Conservation (phyloP, 169 alveolate species). For the Cryptosporidium ubiquitum region DNA sequence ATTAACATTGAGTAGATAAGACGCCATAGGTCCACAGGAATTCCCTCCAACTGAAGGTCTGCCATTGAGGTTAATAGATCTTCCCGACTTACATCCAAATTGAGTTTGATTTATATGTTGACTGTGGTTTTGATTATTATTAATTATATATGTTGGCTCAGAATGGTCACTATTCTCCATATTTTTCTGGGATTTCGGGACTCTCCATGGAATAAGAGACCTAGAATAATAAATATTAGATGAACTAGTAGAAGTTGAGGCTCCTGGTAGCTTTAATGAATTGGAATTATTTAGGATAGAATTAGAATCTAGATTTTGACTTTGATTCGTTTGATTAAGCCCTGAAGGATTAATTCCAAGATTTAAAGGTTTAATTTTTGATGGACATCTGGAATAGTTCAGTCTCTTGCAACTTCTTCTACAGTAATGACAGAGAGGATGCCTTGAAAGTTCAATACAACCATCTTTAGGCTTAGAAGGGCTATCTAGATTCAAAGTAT, state of each 20-base stretch:
- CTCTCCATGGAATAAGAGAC: conserved; percentile 67
- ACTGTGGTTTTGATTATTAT: neutral
- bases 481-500: conserved; percentile 4
- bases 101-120: neutral
- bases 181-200: conserved; percentile 19
- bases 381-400: conserved; percentile 67
- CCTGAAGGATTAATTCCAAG: conserved; percentile 19
- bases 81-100: neutral
- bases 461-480: conserved; percentile 35
- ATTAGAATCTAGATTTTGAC: neutral
- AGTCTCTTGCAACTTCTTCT: conserved; percentile 55
- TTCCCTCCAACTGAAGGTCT: neutral
- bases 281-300: neutral
- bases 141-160: neutral
- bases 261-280: conserved; percentile 1
- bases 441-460: conserved; percentile 48
- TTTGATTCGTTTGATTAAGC: neutral
- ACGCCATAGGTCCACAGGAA: neutral
- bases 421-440: conserved; percentile 62
- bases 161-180: conserved; percentile 11
- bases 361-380: conserved; percentile 36
- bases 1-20: neutral
- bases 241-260: neutral
- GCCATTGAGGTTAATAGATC: neutral
- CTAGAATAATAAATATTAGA: conserved; percentile 35